Evolutionary conservation across 306 rosid genomes (phyloP), one percentile per base, ranked within the genome.

Genomic region (Cucumis hystrix): DNA sequence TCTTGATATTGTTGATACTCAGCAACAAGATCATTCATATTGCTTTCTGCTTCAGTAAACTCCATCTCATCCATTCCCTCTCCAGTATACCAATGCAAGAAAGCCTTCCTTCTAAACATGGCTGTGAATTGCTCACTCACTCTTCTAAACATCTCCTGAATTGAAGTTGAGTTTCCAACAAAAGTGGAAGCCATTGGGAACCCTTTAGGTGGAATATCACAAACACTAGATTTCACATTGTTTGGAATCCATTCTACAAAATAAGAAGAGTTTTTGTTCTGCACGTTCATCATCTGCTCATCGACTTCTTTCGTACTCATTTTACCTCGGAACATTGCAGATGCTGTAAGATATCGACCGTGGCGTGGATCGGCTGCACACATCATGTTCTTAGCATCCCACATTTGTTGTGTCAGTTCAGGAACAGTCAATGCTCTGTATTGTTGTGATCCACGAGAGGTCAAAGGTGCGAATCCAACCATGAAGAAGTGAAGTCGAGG

Each of bases 1-100:
- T 91, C 93, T 81, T 91, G 93, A 84, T 91, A 91, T 52, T 89
- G 96, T 70, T 91, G 96, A 77, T 91, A 89, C 80, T 91, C 93
- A 0, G 96, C 90, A 52, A 91, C 91, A 61, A 91, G 96, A 64
- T 89, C 96, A 57, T 91, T 91, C 96, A 91, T 89, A 74, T 91
- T 91, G 93, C 93, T 70, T 70, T 70, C 59, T 70, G 59, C 75
- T 70, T 70, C 75, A 70, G 58, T 45, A 14, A 70, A 70, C 75
- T 70, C 75, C 59, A 70, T 70, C 41, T 70, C 75, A 70, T 70
- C 75, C 75, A 70, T 70, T 70, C 75, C 75, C 16, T 70, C 75
- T 70, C 75, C 75, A 45, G 75, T 70, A 17, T 45, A 70, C 75
- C 75, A 70, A 13, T 70, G 58, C 59, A 91, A 91, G 88, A 91